A percentile compares a stretch with the other conserved stretches of the same genome.
These are phyloP conservation scores for Dactylis glomerata DNA, from an alignment of 176 grass and related monocot species.

Conservation along the genomic window DNA sequence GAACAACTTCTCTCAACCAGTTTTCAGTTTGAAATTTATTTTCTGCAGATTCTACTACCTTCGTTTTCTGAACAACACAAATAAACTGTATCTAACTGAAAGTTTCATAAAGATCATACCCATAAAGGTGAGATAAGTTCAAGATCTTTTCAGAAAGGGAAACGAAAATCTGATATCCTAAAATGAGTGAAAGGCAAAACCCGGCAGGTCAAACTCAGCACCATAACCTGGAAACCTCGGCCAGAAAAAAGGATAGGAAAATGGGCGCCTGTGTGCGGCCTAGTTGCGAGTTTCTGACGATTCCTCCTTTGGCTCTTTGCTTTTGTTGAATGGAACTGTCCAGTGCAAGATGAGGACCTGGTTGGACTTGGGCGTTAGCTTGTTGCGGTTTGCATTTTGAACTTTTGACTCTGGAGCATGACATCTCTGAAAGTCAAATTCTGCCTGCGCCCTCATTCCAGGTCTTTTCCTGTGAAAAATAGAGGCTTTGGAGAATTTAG, in stretches of 20 bases:
- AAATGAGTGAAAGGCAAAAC: background rate
- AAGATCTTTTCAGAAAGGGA: background rate
- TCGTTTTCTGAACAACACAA: background rate
- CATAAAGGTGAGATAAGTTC: background rate
- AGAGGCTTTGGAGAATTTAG: too few relatives aligned
- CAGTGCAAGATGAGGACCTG: background rate
- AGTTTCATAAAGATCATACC: background rate
- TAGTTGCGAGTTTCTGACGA: background rate
- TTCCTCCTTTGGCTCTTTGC: background rate
- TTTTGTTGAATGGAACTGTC: background rate
- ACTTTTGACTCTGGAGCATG: slow-evolving; percentile 3
- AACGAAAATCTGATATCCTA: background rate
- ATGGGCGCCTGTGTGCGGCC: background rate
- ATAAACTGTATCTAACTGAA: background rate
- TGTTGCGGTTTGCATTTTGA: background rate
- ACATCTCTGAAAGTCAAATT: slow-evolving; percentile 11
- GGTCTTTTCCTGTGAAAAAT: background rate
- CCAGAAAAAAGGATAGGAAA: background rate
- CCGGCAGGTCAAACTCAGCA: background rate
- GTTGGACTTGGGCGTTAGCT: slow-evolving; percentile 2
- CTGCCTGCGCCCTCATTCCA: background rate
- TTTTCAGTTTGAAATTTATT: background rate
- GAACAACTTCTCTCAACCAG: background rate
- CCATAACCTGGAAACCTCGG: background rate
- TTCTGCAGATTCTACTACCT: background rate